phyloP scores from a whole-genome alignment of 1,139 yeast species.

The Kluyveromyces sp. region DNA sequence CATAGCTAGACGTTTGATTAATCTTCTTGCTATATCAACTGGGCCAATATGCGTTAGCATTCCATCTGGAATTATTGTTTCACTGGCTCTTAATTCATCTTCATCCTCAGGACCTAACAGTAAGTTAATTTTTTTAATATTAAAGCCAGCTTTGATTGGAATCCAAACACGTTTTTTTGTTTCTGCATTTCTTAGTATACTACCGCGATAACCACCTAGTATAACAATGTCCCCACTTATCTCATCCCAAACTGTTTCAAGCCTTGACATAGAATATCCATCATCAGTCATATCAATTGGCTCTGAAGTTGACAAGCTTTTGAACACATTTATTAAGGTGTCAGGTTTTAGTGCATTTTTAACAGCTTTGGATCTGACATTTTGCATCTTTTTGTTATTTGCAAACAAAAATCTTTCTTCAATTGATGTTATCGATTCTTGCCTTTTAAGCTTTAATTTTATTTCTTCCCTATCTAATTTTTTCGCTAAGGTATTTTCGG shows the following conservation, averaged over 20 bases:
- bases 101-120: constrained; percentile 63
- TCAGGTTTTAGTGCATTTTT: constrained; percentile 53
- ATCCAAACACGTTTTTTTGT: constrained; percentile 74
- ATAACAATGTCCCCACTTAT: constrained; percentile 71
- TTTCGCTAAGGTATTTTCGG: too few relatives aligned
- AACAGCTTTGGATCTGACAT: constrained; percentile 62
- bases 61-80: constrained; percentile 62
- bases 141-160: constrained; percentile 79
- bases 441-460: constrained; percentile 43
- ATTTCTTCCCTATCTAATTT: constrained; percentile 33
- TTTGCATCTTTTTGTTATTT: constrained; percentile 51
- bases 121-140: constrained; percentile 60
- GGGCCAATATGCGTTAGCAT: constrained; percentile 82
- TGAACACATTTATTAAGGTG: constrained; percentile 16
- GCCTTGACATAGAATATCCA: constrained; percentile 28
- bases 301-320: constrained; percentile 16
- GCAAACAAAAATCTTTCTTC: constrained; percentile 58
- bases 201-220: constrained; percentile 85
- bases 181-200: constrained; percentile 58
- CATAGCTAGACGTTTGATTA: constrained; percentile 45
- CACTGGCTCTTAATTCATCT: constrained; percentile 48
- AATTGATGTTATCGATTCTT: constrained; percentile 50
- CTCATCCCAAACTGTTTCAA: constrained; percentile 37
- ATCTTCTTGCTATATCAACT: constrained; percentile 61
- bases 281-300: constrained; percentile 19